Percentiles rank a stretch among this genome's conserved stretches.
Evolutionary conservation across 768 basidiomycete species (phyloP).

Genomic region (Termitomyces sp.): DNA sequence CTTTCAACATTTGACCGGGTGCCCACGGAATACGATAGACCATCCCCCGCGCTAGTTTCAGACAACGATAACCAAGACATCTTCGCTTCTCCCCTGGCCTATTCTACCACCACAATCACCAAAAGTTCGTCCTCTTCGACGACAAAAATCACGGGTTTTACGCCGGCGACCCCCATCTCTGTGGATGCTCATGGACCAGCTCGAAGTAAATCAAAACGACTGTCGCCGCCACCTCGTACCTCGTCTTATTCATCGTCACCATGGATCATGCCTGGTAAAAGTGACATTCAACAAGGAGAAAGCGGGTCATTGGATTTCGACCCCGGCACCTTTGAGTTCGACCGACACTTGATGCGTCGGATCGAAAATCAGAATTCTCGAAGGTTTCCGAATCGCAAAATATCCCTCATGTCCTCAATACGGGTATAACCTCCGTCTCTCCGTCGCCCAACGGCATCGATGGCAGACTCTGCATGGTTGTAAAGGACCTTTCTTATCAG

Average conservation of each 20-base stretch:
- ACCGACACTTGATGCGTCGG: slow-evolving; percentile 39
- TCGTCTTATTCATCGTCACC: slow-evolving; percentile 36
- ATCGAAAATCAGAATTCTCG: slow-evolving; percentile 37
- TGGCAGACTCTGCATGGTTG: not conserved
- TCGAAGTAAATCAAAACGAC: slow-evolving; percentile 20
- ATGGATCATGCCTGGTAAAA: slow-evolving; percentile 35
- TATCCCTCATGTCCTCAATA: slow-evolving; percentile 16
- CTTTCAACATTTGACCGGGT: slow-evolving; percentile 4
- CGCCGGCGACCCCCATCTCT: slow-evolving; percentile 26
- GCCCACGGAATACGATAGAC: slow-evolving; percentile 6
- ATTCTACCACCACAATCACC: slow-evolving; percentile 10
- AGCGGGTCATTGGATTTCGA: slow-evolving; percentile 32
- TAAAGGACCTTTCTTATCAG: not conserved
- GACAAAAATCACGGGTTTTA: slow-evolving; percentile 38
- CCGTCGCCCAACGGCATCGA: not conserved
- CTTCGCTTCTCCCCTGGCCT: slow-evolving; percentile 5
- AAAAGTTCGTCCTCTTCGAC: slow-evolving; percentile 18
- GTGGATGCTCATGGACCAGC: slow-evolving; percentile 9
- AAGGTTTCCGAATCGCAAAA: slow-evolving; percentile 17
- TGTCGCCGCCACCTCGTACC: slow-evolving; percentile 34
- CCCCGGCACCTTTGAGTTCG: slow-evolving; percentile 35
- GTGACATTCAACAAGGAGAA: slow-evolving; percentile 30
- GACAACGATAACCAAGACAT: slow-evolving; percentile 10
- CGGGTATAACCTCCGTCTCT: slow-evolving; percentile 9
- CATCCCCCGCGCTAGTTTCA: slow-evolving; percentile 1